Evolutionary conservation across 768 basidiomycete species (phyloP).

Genomic region (Trametes cubensis): DNA sequence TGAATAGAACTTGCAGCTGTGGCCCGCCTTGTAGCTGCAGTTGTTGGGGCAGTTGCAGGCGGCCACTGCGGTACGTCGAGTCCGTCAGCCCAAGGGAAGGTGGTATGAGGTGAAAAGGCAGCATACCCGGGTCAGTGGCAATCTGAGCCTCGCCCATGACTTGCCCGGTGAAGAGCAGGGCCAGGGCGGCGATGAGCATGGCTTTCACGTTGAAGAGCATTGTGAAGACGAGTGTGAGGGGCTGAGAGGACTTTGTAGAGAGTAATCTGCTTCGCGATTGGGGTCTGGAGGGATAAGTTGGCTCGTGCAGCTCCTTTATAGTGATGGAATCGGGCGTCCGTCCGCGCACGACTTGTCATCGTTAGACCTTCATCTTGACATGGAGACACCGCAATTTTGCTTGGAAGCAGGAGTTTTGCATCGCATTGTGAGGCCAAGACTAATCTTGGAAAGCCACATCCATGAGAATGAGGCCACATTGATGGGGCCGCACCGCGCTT

Average conservation of each 20-base stretch:
- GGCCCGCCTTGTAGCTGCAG: conserved; percentile 1
- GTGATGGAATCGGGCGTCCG: no score
- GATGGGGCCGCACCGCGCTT: no score
- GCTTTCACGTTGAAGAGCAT: conserved; percentile 1
- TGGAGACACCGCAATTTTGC: no score
- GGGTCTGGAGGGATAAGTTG: not conserved
- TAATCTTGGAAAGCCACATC: no score
- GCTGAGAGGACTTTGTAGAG: not conserved
- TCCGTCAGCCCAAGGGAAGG: not conserved
- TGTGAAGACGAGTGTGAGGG: not conserved
- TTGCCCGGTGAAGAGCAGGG: conserved; percentile 1
- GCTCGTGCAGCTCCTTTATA: not conserved
- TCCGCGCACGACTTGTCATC: no score
- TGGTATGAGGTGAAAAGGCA: not conserved
- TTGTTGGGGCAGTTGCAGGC: conserved; percentile 8
- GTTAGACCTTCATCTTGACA: no score
- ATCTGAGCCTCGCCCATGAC: not conserved
- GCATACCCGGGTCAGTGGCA: not conserved
- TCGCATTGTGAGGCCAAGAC: no score
- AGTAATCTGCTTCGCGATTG: not conserved
- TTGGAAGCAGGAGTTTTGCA: no score
- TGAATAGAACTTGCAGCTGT: conserved; percentile 1
- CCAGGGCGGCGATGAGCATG: not conserved
- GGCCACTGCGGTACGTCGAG: not conserved
- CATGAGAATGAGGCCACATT: no score